Conservation (phyloP, 768 basidiomycete species). For the Boletus patriciae region DNA sequence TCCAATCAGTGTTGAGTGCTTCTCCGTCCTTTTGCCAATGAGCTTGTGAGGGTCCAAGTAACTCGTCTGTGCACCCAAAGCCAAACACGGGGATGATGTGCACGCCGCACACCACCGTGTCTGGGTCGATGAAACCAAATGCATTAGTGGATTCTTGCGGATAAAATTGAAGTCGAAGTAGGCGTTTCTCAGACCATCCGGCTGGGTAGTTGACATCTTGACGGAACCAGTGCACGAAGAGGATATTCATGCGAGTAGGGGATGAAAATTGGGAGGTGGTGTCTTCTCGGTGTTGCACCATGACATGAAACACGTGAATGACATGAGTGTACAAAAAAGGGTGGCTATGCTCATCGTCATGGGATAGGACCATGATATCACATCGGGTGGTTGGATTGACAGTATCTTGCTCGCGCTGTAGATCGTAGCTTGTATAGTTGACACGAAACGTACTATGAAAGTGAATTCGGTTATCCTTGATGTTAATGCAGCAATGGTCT, state of each 20-base stretch:
- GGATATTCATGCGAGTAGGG: constrained; percentile 20
- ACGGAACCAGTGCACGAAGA: constrained; percentile 31
- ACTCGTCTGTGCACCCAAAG: too few relatives aligned
- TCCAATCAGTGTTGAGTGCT: too few relatives aligned
- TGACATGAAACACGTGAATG: constrained; percentile 18
- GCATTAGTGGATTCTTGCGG: too few relatives aligned
- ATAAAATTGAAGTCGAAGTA: too few relatives aligned
- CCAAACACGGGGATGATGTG: too few relatives aligned
- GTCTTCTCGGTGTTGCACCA: background rate
- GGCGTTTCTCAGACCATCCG: too few relatives aligned
- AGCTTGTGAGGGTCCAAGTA: too few relatives aligned
- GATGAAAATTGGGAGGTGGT: background rate
- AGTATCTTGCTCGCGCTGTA: constrained; percentile 34
- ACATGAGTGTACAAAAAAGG: constrained; percentile 39
- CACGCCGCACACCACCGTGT: too few relatives aligned
- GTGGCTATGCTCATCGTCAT: constrained; percentile 28
- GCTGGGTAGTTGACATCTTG: constrained; percentile 15
- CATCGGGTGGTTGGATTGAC: constrained; percentile 37
- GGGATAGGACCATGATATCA: constrained; percentile 38
- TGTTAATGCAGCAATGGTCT: constrained; percentile 20
- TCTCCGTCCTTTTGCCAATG: too few relatives aligned
- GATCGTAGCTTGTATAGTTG: constrained; percentile 33
- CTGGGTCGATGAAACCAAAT: too few relatives aligned
- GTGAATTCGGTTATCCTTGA: constrained; percentile 23
- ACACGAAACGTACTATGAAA: constrained; percentile 21